Evolutionary conservation across 148 eudicot genomes (phyloP).

Genomic region (Fallopia convolvulus): DNA sequence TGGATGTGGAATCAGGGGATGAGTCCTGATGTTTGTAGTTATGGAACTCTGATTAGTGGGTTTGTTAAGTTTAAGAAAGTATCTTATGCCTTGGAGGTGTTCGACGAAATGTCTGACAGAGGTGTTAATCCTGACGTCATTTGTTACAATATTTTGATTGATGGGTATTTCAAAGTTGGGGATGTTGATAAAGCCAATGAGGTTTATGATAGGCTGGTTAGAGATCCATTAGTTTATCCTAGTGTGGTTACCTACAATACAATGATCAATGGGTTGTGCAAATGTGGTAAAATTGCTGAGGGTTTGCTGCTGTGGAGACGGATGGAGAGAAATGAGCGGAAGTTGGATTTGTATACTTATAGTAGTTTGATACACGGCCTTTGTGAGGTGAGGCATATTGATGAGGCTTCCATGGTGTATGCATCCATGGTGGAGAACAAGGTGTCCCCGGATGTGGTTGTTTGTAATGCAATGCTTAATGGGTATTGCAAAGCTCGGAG

Average conservation of each 20-base stretch:
- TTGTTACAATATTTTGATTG: conserved; percentile 70
- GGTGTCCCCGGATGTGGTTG: conserved; percentile 49
- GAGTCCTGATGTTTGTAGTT: conserved; percentile 57
- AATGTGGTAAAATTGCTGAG: conserved; percentile 48
- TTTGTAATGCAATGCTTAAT: conserved; percentile 61
- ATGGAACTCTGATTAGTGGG: conserved; percentile 59
- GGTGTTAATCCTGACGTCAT: conserved; percentile 51
- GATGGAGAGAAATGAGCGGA: conserved; percentile 52
- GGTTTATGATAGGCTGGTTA: conserved; percentile 52
- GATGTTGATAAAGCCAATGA: conserved; percentile 34
- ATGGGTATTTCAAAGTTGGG: conserved; percentile 59
- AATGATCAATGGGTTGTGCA: conserved; percentile 65
- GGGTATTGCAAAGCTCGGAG: conserved; percentile 58
- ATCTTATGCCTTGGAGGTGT: conserved; percentile 40
- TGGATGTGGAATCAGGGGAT: conserved; percentile 42
- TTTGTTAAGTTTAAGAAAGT: conserved; percentile 44
- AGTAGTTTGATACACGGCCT: conserved; percentile 67
- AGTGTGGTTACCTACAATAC: conserved; percentile 67
- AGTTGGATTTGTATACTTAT: conserved; percentile 59
- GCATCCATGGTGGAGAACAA: conserved; percentile 45
- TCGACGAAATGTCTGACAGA: conserved; percentile 72
- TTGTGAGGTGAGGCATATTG: conserved; percentile 53
- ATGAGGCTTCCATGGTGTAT: conserved; percentile 49
- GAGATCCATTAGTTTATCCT: conserved; percentile 40
- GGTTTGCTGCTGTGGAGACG: conserved; percentile 51